Base-by-base conservation (phyloP, 768 basidiomycete species). In the Trametes coccinea region DNA sequence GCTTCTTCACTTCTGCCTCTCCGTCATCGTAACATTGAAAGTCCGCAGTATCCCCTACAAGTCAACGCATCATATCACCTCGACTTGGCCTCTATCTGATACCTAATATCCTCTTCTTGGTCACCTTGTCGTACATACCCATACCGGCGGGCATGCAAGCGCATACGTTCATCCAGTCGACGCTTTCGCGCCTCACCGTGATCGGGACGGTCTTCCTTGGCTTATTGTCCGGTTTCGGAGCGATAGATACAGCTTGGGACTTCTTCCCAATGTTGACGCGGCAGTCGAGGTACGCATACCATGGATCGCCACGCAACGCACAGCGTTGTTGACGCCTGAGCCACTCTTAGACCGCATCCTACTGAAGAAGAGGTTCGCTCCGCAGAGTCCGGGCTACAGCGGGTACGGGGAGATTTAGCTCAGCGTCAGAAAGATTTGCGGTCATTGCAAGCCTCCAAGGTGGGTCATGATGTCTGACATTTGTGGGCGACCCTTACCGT, bases 161-260 rank as follows among this genome's bases (percentile, higher is more conserved):
- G 56, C 69, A 74, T 5, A 70, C 77, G 45, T 78, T 81, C 55
- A 69, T 76, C 2, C 74, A 81, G 29, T 81, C 80, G 8, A 75
- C 84, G 0, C 77, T 81, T 0, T 76, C 88, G 2, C 83, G 91
- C 10, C 79, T 93, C 13, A 83, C 88, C 17, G 88, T 92, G 17
- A 73, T 93, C 22, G 92, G 92, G 2, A 92, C 88, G 0, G 78
- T 87, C 33, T 82, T 92, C 58, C 84, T 94, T n/a, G 92, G 92
- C 5, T 70, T 86, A 2, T 78, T 94, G 5, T 91, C 92, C 0
- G 92, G 92, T 0, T 88, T 91, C 62, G 91, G 91, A 63, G 87
- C 90, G 3, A 78, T 89, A 50, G 85, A 80, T 63, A 86, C 82
- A 48, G 81, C 84, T 0, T 90, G 89, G 88, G 74, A 73, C 5